Conservation (phyloP, 75 land plant species). For the Isoetes taiwanensis region DNA sequence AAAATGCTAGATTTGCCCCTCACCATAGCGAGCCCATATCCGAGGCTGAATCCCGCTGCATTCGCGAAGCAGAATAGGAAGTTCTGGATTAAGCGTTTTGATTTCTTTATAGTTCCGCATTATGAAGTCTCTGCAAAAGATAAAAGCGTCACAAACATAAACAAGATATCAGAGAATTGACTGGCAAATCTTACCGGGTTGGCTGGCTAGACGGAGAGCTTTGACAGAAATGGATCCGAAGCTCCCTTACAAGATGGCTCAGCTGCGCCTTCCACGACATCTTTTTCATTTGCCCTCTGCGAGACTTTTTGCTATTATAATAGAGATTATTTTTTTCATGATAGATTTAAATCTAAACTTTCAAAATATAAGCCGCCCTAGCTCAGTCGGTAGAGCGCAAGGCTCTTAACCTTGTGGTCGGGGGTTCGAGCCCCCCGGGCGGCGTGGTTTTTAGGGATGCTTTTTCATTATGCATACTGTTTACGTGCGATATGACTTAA, state of each 20-base stretch:
- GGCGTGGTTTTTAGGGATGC: too few relatives aligned
- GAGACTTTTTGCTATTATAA: too few relatives aligned
- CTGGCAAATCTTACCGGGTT: slow-evolving; percentile 32
- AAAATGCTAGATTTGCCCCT: background rate
- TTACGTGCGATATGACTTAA: too few relatives aligned
- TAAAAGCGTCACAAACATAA: background rate
- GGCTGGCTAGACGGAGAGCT: slow-evolving; percentile 50
- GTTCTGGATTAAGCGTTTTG: slow-evolving; percentile 68
- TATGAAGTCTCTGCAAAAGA: slow-evolving; percentile 45
- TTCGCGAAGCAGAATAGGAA: slow-evolving; percentile 82
- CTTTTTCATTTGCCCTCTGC: too few relatives aligned
- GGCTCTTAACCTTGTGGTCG: slow-evolving; percentile 11
- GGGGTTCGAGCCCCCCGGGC: slow-evolving; percentile 9
- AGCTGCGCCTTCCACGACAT: slow-evolving; percentile 83
- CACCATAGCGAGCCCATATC: slow-evolving; percentile 87
- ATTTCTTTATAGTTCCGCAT: slow-evolving; percentile 62
- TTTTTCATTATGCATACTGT: too few relatives aligned
- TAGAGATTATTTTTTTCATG: too few relatives aligned
- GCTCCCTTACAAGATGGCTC: slow-evolving; percentile 55
- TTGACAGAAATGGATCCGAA: slow-evolving; percentile 76
- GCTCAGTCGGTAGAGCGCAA: slow-evolving; percentile 11
- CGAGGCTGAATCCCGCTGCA: slow-evolving; percentile 80
- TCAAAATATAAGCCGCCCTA: too few relatives aligned
- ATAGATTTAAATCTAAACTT: too few relatives aligned
- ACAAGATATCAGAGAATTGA: background rate